phyloP scores from a whole-genome alignment of 2,329 filamentous ascomycete species.

The Hymenotorrendiella dingleyae region DNA sequence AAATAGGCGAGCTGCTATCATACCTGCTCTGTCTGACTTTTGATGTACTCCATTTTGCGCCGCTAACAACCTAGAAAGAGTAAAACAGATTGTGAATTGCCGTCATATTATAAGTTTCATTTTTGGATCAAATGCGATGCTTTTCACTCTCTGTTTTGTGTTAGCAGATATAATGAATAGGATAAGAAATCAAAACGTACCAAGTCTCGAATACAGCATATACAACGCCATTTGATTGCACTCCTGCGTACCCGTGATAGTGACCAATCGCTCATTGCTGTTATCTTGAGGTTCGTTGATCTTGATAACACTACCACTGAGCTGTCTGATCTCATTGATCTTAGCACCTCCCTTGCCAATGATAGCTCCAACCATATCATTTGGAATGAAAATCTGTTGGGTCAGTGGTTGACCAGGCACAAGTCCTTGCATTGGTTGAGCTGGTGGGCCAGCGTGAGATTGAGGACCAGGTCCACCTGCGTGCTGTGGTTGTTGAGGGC shows the following conservation, averaged over 20 bases:
- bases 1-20: not conserved
- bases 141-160: constrained; percentile 64
- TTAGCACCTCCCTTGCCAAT: constrained; percentile 98
- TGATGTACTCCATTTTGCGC: constrained; percentile 2
- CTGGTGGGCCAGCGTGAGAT: constrained; percentile 62
- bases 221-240: constrained; percentile 99
- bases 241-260: constrained; percentile 94
- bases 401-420: constrained; percentile 81
- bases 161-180: constrained; percentile 1
- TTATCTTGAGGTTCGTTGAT: constrained; percentile 99
- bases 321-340: constrained; percentile 97
- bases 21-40: constrained; percentile 2
- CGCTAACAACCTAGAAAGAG: not conserved
- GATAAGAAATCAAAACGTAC: constrained; percentile 43
- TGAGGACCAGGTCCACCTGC: constrained; percentile 60
- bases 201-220: constrained; percentile 96
- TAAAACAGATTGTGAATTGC: constrained; percentile 1
- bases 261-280: constrained; percentile 95
- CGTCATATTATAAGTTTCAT: not conserved
- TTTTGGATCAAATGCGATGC: constrained; percentile 49
- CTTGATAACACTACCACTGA: constrained; percentile 97
- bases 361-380: constrained; percentile 98
- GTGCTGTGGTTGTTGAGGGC: constrained; percentile 70
- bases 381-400: constrained; percentile 98
- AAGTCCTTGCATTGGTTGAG: constrained; percentile 68